Base-by-base conservation (phyloP, 352 stramenopile species). In the Pythium insidiosum region DNA sequence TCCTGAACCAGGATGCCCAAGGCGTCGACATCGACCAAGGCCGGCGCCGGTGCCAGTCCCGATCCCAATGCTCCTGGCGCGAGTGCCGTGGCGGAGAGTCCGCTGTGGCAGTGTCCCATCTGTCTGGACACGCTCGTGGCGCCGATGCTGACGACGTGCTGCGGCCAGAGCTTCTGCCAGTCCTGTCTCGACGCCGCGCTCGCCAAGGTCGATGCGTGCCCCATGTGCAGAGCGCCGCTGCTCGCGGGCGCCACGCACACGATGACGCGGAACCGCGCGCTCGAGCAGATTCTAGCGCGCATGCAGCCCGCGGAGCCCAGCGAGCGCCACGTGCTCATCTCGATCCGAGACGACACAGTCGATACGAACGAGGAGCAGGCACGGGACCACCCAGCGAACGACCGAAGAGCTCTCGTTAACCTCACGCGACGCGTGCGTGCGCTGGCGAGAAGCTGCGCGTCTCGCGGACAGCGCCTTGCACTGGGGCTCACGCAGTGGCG, bases 131-230 rank as follows among this genome's bases (percentile, higher is more conserved):
- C 60, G 49, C 68, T 80, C 16, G 25, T 47, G 46, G 42, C 53
- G 23, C 71, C 71, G 10, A 63, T 80, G 54, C 63, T 84, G 20
- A 60, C 62, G 23, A 77, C 68, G 7, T 84, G 71, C 46, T 84
- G 71, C 56, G 71, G 71, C 9, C 71, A 81, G 43, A 84, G 71
- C 60, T 84, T 84, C 66, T 84, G 71, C 26, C 51, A 61, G 21
- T 47, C 30, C 31, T 84, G 71, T 52, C 58, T 84, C n/a, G 58
- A 78, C 16, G 60, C 49, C 2, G 60, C 63, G 23, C 66, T 84
- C 6, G 35, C 39, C 1, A 61, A 58, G 24, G 46, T 45, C 5
- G 68, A 84, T 35, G 66, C 68, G 18, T 84, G 71, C 24, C 71
- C 71, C 36, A 69, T 80, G 65, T 84, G 71, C 33, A 65, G 71